Evolutionary conservation across 2,329 filamentous ascomycete species (phyloP).

Genomic region (Diaporthe citriasiana): DNA sequence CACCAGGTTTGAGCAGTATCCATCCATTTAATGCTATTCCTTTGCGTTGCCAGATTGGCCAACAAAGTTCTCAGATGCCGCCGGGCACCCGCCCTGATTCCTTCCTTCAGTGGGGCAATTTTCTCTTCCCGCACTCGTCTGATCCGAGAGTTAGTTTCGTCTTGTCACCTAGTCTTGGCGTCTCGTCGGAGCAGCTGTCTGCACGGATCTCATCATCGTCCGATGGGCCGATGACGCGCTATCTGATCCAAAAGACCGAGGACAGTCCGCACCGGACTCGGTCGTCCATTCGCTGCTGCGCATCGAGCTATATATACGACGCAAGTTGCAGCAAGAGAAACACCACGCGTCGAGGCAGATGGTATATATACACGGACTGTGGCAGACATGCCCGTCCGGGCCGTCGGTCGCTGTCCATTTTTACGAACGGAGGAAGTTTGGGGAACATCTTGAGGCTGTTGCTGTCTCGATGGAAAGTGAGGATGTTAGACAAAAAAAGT

Average conservation of each 20-base stretch:
- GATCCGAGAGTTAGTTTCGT: slow-evolving; percentile 27
- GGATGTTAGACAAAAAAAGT: not conserved
- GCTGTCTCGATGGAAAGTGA: not conserved
- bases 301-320: not conserved
- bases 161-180: slow-evolving; percentile 25
- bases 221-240: slow-evolving; percentile 15
- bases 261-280: not conserved
- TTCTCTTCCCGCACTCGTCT: slow-evolving; percentile 21
- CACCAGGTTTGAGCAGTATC: slow-evolving; percentile 5
- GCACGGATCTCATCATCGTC: slow-evolving; percentile 16
- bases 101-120: slow-evolving; percentile 2
- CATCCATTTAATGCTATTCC: slow-evolving; percentile 20
- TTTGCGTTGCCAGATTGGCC: slow-evolving; percentile 4
- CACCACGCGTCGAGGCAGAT: not conserved
- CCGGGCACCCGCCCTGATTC: not conserved
- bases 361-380: slow-evolving; percentile 1
- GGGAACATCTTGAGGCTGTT: not conserved
- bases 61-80: not conserved
- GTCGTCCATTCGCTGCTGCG: not conserved
- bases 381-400: not conserved
- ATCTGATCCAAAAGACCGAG: slow-evolving; percentile 23
- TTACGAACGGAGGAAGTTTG: not conserved
- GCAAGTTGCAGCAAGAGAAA: not conserved
- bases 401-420: not conserved
- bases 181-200: slow-evolving; percentile 8